phyloP scores from a whole-genome alignment of 495 filamentous ascomycete species.

The Aspergillus ellipticus region DNA sequence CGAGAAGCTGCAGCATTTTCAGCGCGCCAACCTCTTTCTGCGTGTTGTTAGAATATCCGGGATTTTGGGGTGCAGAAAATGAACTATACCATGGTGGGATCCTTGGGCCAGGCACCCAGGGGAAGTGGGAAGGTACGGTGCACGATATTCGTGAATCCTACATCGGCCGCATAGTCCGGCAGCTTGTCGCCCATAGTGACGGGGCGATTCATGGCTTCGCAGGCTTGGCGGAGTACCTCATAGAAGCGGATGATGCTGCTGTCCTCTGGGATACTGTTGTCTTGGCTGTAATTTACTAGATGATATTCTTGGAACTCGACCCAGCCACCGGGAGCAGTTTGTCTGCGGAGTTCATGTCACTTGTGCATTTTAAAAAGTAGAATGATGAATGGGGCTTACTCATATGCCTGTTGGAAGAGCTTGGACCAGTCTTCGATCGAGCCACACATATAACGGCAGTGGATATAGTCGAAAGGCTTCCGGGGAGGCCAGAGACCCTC shows the following conservation, averaged over 20 bases:
- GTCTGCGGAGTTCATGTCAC: neutral
- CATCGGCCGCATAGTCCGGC: neutral
- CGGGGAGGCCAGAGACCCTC: constrained; percentile 42
- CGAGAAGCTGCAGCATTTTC: constrained; percentile 9
- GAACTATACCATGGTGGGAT: constrained; percentile 4
- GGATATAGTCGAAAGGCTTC: constrained; percentile 50
- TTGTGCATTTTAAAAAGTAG: neutral
- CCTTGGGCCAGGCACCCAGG: constrained; percentile 8
- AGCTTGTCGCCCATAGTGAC: constrained; percentile 1
- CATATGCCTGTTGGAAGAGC: constrained; percentile 22
- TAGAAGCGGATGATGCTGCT: constrained; percentile 7
- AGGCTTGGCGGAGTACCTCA: constrained; percentile 3
- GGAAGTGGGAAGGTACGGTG: constrained; percentile 1
- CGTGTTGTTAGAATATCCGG: no score
- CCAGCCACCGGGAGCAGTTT: constrained; percentile 4
- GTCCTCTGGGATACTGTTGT: neutral
- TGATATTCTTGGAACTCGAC: constrained; percentile 10
- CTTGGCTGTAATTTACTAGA: neutral
- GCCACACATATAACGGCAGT: constrained; percentile 51
- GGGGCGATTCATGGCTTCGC: neutral
- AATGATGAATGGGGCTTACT: neutral
- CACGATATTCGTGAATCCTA: constrained; percentile 5
- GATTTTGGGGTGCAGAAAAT: no score
- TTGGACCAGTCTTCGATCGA: constrained; percentile 47
- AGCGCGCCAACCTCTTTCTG: constrained; percentile 5